Conservation (phyloP, 352 stramenopile genomes). For the Thraustochytrium striatum region DNA sequence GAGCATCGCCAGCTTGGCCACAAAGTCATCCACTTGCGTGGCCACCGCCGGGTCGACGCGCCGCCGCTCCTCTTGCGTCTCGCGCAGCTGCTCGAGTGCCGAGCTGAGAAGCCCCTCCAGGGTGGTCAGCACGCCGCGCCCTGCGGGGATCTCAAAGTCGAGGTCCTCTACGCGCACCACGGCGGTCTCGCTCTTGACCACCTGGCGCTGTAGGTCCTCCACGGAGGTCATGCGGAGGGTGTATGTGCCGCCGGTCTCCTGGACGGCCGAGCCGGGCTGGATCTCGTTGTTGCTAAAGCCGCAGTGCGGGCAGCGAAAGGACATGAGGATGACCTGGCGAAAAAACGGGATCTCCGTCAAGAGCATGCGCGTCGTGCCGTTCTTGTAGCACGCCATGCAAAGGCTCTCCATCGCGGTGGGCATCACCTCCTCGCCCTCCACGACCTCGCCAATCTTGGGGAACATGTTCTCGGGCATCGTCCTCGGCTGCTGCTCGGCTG, state of each 20-base stretch:
- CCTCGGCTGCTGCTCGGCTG: neutral
- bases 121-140: constrained; percentile 78
- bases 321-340: constrained; percentile 86
- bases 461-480: neutral
- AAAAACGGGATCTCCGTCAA: constrained; percentile 88
- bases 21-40: constrained; percentile 72
- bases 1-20: constrained; percentile 67
- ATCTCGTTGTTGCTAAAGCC: constrained; percentile 61
- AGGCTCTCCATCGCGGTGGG: constrained; percentile 63
- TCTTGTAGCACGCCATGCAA: constrained; percentile 79
- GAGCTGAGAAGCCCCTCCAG: constrained; percentile 68
- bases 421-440: constrained; percentile 11
- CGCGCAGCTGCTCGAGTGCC: constrained; percentile 65
- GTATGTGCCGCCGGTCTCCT: constrained; percentile 65
- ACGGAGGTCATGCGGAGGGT: constrained; percentile 59
- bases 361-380: constrained; percentile 79
- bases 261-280: constrained; percentile 57
- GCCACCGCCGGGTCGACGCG: constrained; percentile 70
- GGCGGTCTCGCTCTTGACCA: constrained; percentile 81
- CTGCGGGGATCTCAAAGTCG: constrained; percentile 82
- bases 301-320: constrained; percentile 79
- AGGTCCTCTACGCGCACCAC: constrained; percentile 68
- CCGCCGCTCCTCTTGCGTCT: constrained; percentile 71
- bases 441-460: constrained; percentile 32
- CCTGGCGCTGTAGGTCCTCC: constrained; percentile 76